Evolutionary conservation across 2,329 filamentous ascomycete genomes (phyloP), one percentile per base, ranked within the genome.

Genomic region (Dactylellina leptospora): DNA sequence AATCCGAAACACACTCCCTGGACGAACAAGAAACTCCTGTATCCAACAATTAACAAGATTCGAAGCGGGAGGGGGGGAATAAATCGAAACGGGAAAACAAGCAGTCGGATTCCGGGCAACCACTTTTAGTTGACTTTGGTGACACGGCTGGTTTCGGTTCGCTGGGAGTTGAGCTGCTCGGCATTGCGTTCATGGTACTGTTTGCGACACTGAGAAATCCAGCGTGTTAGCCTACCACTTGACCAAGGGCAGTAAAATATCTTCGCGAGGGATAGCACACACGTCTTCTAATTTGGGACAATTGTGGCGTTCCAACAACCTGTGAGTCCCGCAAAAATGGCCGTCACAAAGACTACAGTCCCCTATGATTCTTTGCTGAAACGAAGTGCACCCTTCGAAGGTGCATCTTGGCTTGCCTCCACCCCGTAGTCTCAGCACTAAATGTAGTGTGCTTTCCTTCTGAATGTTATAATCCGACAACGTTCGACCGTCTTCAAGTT

Each of bases 391-490:
- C 76, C 92, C 88, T 82, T 93, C 93, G 83, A 91, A 92, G 75
- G 85, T 89, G 84, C 95, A 97, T 77, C 90, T 88, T 76, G 68
- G 68, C 48, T 72, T 72, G 28, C 59, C 68, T 16, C 68, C 68
- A 16, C 68, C 68, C 28, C 68, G 50, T 48, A 73, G 47, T 33
- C 69, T 66, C n/a, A 73, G 42, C 23, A 73, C 69, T 38, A 73
- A 36, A 44, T 73, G 69, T 11, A 73, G 51, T 1, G 69, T 73
- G 56, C 60, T 68, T 66, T 72, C 93, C 90, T 99, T 99, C 89
- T 99, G 95, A 87, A 99, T 97, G 90, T 97, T 99, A 91, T 99
- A 99, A 86, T 99, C 95, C 81, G 90, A 95, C 78, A 99, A 92
- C 79, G 95, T 97, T 81, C 95, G 93, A 83, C 95, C 95, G 81